phyloP scores from a whole-genome alignment of 2,329 filamentous ascomycete genomes.

The Fusarium xyrophilum region DNA sequence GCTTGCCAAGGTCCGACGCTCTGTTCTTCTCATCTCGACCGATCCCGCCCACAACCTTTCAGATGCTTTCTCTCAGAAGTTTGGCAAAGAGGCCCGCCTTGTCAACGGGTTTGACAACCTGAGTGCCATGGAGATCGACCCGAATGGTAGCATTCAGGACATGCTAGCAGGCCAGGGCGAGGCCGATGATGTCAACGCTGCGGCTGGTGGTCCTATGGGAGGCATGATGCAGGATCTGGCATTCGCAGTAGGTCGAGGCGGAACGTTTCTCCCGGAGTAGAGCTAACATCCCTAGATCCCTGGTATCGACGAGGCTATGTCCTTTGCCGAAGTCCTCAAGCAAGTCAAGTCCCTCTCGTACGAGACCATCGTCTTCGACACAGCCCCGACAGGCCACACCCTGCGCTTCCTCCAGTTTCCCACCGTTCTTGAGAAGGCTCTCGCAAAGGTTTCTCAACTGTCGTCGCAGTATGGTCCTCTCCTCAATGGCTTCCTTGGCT shows the following conservation, averaged over 20 bases:
- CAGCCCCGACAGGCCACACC: conserved; percentile 95
- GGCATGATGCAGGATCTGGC: conserved; percentile 99
- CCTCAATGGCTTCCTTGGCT: conserved; percentile 89
- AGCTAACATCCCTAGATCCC: conserved; percentile 71
- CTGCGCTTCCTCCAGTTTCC: conserved; percentile 98
- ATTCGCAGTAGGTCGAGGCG: conserved; percentile 73
- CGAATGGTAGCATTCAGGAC: conserved; percentile 97
- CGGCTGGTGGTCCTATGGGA: conserved; percentile 74
- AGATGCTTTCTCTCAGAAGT: conserved; percentile 98
- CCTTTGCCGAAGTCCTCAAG: conserved; percentile 97
- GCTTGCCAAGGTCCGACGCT: conserved; percentile 92
- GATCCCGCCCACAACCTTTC: conserved; percentile 98
- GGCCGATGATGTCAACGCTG: conserved; percentile 69
- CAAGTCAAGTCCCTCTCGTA: conserved; percentile 99
- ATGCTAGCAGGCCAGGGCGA: conserved; percentile 79
- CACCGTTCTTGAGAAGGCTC: conserved; percentile 94
- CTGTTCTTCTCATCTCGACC: conserved; percentile 95
- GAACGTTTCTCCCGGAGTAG: neutral
- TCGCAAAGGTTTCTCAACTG: conserved; percentile 95
- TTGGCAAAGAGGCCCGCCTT: conserved; percentile 95
- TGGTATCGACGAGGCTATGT: conserved; percentile 99
- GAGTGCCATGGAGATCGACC: conserved; percentile 99
- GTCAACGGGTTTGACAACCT: conserved; percentile 92
- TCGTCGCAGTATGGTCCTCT: conserved; percentile 95
- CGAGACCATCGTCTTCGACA: conserved; percentile 99